Evolutionary conservation across 2,329 filamentous ascomycete genomes (phyloP), one percentile per base, ranked within the genome.

Genomic region (Penicillium sp.): DNA sequence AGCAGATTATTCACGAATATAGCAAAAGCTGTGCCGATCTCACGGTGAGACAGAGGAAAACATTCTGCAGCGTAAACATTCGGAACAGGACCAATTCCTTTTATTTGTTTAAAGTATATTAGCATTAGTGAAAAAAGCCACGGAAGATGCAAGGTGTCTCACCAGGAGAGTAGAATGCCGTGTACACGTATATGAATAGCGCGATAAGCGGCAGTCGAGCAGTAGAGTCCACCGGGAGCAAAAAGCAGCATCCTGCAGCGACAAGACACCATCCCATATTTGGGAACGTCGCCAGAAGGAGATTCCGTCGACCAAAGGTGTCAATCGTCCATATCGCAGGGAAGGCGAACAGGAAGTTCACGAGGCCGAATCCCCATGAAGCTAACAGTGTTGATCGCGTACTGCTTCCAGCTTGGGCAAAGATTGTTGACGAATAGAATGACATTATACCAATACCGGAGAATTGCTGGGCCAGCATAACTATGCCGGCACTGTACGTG

Each of bases 131-230:
- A n/a, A n/a, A n/a, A n/a, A n/a, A n/a, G n/a, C n/a, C n/a, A n/a
- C n/a, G n/a, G n/a, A n/a, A n/a, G n/a, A n/a, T n/a, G n/a, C n/a
- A n/a, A n/a, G n/a, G n/a, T n/a, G n/a, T n/a, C n/a, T n/a, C n/a
- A n/a, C n/a, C n/a, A 0, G 84, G 83, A 1, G 83, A 86, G 68
- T 90, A 90, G 68, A 89, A 89, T 3, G 85, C 84, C 46, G 89
- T 87, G 48, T 89, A 87, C 63, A 88, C 87, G 69, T 87, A 61
- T 15, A 66, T 74, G 26, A 68, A 67, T 2, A 58, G 33, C 8
- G 64, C 55, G 8, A 68, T 53, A 21, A 64, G 27, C 3, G 54
- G 63, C 0, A 60, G 39, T 13, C 60, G 60, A 8, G 44, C 50
- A 2, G 46, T 46, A 10, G 41, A 40, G 17, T 45, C 23, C 1